These are phyloP conservation scores for Encephalitozoon romaleae DNA, from an alignment of 371 early-diverging fungal genomes.

Conservation along the genomic window DNA sequence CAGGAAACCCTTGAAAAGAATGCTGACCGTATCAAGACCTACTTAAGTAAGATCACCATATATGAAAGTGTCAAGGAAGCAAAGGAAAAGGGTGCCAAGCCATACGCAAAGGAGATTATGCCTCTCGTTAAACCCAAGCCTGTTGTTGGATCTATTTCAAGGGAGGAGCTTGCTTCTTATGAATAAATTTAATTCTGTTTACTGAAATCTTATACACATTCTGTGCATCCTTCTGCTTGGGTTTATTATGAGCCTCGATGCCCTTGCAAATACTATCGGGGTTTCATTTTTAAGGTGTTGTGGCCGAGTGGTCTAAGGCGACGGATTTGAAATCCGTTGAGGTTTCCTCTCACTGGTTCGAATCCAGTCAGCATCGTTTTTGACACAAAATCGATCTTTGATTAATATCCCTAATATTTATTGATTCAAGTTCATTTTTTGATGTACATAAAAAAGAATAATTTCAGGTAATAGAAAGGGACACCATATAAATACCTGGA, in stretches of 20 bases:
- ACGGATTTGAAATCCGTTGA: slow-evolving; percentile 35
- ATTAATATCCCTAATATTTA: too few relatives aligned
- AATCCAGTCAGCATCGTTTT: slow-evolving; percentile 33
- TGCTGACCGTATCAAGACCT: slow-evolving; percentile 87
- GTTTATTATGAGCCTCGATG: too few relatives aligned
- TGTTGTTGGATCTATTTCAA: slow-evolving; percentile 39
- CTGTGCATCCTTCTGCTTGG: background rate
- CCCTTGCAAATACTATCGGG: background rate
- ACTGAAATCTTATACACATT: too few relatives aligned
- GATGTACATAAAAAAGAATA: background rate
- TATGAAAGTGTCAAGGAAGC: slow-evolving; percentile 53
- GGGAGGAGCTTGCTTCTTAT: slow-evolving; percentile 37
- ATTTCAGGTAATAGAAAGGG: background rate
- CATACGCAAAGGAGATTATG: slow-evolving; percentile 55
- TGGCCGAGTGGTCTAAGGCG: slow-evolving; percentile 40
- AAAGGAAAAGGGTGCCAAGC: slow-evolving; percentile 42
- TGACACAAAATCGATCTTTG: too few relatives aligned
- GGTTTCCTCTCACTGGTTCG: slow-evolving; percentile 34
- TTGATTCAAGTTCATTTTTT: background rate
- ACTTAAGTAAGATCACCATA: slow-evolving; percentile 63
- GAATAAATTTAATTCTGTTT: slow-evolving; percentile 26
- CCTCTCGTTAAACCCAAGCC: slow-evolving; percentile 37
- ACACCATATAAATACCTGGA: background rate
- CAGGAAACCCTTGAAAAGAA: slow-evolving; percentile 84
- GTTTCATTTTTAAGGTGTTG: background rate